Percentiles rank a stretch among this genome's conserved stretches.
phyloP scores from a whole-genome alignment of 768 basidiomycete species.

The Botryobasidium botryosum region DNA sequence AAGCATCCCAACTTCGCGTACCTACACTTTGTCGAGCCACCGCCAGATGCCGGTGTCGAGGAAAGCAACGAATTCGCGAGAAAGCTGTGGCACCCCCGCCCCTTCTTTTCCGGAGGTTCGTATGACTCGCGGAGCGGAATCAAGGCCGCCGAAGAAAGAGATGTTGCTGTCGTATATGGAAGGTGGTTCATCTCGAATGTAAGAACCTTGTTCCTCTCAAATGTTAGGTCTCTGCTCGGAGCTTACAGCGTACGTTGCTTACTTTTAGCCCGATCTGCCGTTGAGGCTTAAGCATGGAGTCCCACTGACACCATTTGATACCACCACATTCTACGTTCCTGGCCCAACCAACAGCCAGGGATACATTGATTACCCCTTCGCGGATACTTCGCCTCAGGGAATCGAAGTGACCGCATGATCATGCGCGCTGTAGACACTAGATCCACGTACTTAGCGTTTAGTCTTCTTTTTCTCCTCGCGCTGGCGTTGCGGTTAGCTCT shows the following conservation, averaged over 20 bases:
- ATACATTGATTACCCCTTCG: constrained; percentile 3
- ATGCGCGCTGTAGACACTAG: too few species aligned
- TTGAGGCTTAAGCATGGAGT: constrained; percentile 3
- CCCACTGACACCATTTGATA: constrained; percentile 1
- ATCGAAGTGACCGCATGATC: too few species aligned
- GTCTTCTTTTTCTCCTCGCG: too few species aligned
- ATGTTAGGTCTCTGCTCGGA: too few species aligned
- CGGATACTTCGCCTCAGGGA: too few species aligned
- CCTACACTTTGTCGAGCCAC: constrained; percentile 32
- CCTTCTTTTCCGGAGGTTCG: neutral
- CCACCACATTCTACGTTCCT: constrained; percentile 7
- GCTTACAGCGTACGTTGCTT: too few species aligned
- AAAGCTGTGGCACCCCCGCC: neutral
- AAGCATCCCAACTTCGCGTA: constrained; percentile 28
- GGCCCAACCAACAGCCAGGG: neutral
- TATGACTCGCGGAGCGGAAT: neutral
- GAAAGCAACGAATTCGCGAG: neutral
- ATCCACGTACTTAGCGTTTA: too few species aligned
- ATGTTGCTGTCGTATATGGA: neutral
- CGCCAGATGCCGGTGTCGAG: neutral
- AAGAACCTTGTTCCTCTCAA: too few species aligned
- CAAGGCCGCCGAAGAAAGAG: neutral
- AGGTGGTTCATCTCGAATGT: constrained; percentile 1
- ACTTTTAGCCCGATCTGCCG: constrained; percentile 4
- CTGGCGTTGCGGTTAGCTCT: too few species aligned